Base-by-base conservation (phyloP, 2,329 filamentous ascomycete genomes). In the Trichophyton mentagrophytes region DNA sequence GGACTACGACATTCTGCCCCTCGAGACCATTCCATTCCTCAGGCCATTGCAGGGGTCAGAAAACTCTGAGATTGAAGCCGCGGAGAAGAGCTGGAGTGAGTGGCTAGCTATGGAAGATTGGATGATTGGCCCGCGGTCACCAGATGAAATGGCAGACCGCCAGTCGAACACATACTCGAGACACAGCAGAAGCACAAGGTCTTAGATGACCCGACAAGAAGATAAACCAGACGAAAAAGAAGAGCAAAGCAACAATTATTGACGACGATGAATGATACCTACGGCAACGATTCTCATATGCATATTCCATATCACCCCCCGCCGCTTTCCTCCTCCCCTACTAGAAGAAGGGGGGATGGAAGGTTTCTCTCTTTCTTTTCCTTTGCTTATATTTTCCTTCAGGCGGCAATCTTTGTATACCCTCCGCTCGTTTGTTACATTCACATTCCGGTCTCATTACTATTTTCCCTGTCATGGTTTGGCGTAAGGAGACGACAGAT, bases 61-160 rank as follows among this genome's bases (percentile, higher is more conserved):
- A 6, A 85, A 92, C 68, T 82, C 84, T 22, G 93, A 97, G 76
- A 89, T 97, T 64, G 82, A 88, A 64, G 82, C 78, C 13, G 91
- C 91, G 0, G 92, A 97, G 75, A 81, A 82, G 64, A 85, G 81
- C 62, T 99, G 93, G 93, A 95, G 90, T 70, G 86, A 92, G 68
- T 97, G 92, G 92, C 77, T 96, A 36, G 89, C 89, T 11, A 95
- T 96, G 89, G 90, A 96, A 73, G 92, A 96, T 73, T 97, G 92
- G 92, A 95, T 96, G 90, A 78, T 96, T n/a, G 91, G 91, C 1
- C 88, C 89, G 1, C 78, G 89, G 63, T 86, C 86, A 36, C 88
- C 87, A 5, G 78, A 79, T 64, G 66, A 66, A 4, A 66, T 76
- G 22, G 68, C 69, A 51, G 74, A 74, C 58, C 72, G 70, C 3